Evolutionary conservation across 179 eudicot genomes (phyloP).

Genomic region (Drosera spatulata): DNA sequence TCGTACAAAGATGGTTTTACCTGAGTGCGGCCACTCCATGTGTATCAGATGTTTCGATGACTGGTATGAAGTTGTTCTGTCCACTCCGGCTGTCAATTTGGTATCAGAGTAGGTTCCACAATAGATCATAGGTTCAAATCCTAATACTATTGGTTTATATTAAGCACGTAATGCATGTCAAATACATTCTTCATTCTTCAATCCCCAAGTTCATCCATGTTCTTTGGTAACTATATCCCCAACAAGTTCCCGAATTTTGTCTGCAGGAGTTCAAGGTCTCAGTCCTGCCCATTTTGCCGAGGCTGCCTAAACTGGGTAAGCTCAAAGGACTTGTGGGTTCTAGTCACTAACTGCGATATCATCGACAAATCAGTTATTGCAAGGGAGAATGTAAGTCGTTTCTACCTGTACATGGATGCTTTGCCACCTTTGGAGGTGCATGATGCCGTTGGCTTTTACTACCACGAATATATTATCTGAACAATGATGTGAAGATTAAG

Average conservation of each 20-base stretch:
- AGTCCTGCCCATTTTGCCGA: conserved; percentile 88
- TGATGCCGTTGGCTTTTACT: conserved; percentile 41
- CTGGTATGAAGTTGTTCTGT: conserved; percentile 35
- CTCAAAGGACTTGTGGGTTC: conserved; percentile 77
- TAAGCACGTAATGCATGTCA: too few species aligned
- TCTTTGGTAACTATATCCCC: not conserved
- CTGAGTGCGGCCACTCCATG: conserved; percentile 78
- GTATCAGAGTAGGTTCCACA: too few species aligned
- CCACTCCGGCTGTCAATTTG: too few species aligned
- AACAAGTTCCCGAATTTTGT: not conserved
- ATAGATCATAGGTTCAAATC: too few species aligned
- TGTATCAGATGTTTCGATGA: conserved; percentile 69
- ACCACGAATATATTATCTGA: conserved; percentile 52
- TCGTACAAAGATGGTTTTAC: conserved; percentile 59
- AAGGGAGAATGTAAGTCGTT: conserved; percentile 52
- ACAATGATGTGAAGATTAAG: not conserved
- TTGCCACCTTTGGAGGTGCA: conserved; percentile 34
- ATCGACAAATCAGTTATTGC: conserved; percentile 47
- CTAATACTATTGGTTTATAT: too few species aligned
- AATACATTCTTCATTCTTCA: too few species aligned
- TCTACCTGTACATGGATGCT: conserved; percentile 56
- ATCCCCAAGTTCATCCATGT: too few species aligned
- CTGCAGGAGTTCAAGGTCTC: conserved; percentile 59
- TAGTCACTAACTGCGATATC: conserved; percentile 40
- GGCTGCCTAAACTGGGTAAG: conserved; percentile 62